Evolutionary conservation across 164 flowering plant species (phyloP).

Genomic region (Protea cynaroides): DNA sequence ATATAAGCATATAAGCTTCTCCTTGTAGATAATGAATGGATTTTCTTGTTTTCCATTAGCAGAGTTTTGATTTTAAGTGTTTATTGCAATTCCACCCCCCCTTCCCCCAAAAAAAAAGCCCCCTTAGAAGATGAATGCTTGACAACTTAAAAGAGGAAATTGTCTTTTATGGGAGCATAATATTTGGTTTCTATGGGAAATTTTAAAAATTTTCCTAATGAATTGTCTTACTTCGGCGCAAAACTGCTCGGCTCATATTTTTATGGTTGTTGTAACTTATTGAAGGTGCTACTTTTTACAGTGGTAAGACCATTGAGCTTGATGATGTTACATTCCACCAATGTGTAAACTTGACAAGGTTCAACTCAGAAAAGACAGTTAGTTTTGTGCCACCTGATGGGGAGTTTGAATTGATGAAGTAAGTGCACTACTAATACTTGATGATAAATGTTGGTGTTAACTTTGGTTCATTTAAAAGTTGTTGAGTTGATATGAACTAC

Average conservation of each 20-base stretch:
- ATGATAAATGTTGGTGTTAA: neutral
- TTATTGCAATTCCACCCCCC: too few relatives aligned
- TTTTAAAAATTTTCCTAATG: too few relatives aligned
- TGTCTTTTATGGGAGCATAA: too few relatives aligned
- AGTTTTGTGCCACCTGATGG: conserved; percentile 99
- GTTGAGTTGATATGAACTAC: neutral
- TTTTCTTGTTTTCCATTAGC: too few relatives aligned
- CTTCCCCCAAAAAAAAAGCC: too few relatives aligned
- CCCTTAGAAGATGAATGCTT: too few relatives aligned
- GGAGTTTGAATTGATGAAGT: conserved; percentile 99
- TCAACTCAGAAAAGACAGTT: conserved; percentile 97
- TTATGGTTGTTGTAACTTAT: neutral
- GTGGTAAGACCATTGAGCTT: conserved; percentile 98
- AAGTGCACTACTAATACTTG: conserved; percentile 29
- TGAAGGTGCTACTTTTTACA: conserved; percentile 31
- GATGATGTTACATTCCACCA: conserved; percentile 99
- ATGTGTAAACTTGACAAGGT: conserved; percentile 95
- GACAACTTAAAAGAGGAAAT: too few relatives aligned
- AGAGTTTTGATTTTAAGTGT: too few relatives aligned
- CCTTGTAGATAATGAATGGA: too few relatives aligned
- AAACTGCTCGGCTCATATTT: neutral
- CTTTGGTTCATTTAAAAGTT: conserved; percentile 1
- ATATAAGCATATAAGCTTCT: too few relatives aligned
- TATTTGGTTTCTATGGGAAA: too few relatives aligned
- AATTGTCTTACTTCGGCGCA: neutral